Evolutionary conservation across 1,284 basidiomycete species (phyloP).

Genomic region (Ustilago nuda): DNA sequence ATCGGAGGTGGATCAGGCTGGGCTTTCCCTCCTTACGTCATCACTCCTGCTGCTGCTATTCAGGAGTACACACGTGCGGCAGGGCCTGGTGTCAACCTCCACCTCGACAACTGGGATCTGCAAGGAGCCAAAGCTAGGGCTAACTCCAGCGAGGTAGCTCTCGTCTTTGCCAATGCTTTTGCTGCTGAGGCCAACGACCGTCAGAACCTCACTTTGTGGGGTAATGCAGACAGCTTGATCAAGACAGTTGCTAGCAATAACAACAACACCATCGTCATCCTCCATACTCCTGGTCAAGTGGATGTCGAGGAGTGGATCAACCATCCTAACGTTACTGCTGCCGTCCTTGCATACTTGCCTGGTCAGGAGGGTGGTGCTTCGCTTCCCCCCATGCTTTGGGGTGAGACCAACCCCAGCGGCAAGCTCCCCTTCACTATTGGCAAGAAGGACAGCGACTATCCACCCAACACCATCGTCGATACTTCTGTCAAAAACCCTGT

Average conservation of each 20-base stretch:
- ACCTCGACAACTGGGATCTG: constrained; percentile 44
- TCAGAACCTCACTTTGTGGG: constrained; percentile 83
- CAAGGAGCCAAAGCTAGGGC: constrained; percentile 42
- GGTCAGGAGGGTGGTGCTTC: constrained; percentile 83
- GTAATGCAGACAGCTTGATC: constrained; percentile 74
- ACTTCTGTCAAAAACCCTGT: constrained; percentile 70
- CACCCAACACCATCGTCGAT: constrained; percentile 68
- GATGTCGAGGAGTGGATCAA: constrained; percentile 50
- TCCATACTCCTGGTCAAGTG: constrained; percentile 49
- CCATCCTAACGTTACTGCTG: constrained; percentile 61
- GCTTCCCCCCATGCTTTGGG: constrained; percentile 79
- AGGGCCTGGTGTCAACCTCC: constrained; percentile 33
- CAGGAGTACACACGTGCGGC: constrained; percentile 26
- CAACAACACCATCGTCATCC: constrained; percentile 57
- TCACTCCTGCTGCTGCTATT: constrained; percentile 46
- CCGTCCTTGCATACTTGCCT: constrained; percentile 76
- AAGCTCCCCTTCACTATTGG: constrained; percentile 75
- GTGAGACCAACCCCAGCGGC: constrained; percentile 71
- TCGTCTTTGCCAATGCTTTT: constrained; percentile 75
- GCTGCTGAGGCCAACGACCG: constrained; percentile 76
- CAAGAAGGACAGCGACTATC: constrained; percentile 75
- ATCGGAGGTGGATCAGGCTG: constrained; percentile 72
- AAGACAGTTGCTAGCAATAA: constrained; percentile 51
- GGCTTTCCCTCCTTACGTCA: constrained; percentile 49
- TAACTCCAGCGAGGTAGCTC: constrained; percentile 70